A percentile compares a stretch with the other conserved stretches of the same genome.
These are phyloP conservation scores for Phytophthora pini DNA, from an alignment of 352 stramenopile genomes.

Conservation along the genomic window DNA sequence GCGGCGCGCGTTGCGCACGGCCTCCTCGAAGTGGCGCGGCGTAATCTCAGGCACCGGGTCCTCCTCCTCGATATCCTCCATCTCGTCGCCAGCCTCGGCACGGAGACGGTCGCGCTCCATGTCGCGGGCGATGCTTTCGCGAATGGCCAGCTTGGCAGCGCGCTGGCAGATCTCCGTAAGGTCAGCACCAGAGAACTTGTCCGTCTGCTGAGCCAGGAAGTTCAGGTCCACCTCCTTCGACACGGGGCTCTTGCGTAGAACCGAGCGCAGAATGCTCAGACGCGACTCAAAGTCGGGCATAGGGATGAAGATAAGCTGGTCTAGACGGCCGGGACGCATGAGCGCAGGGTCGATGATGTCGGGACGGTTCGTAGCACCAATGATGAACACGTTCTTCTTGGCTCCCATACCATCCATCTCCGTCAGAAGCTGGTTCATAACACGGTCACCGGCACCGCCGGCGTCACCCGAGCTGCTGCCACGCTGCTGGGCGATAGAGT, in stretches of 20 bases:
- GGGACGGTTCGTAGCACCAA: slow-evolving; percentile 98
- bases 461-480: slow-evolving; percentile 95
- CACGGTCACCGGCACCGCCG: slow-evolving; percentile 97
- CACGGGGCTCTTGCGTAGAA: slow-evolving; percentile 97
- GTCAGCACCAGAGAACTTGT: slow-evolving; percentile 99
- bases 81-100: slow-evolving; percentile 90
- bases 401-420: slow-evolving; percentile 99
- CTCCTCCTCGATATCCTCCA: slow-evolving; percentile 94
- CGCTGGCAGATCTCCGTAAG: slow-evolving; percentile 99
- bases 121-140: slow-evolving; percentile 98
- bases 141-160: slow-evolving; percentile 99
- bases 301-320: slow-evolving; percentile 97
- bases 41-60: slow-evolving; percentile 97
- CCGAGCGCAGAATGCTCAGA: slow-evolving; percentile 96
- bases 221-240: slow-evolving; percentile 98
- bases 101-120: slow-evolving; percentile 97
- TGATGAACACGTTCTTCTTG: slow-evolving; percentile 99
- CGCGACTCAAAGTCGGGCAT: slow-evolving; percentile 98
- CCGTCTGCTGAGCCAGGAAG: slow-evolving; percentile 96
- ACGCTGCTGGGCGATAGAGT: slow-evolving; percentile 98
- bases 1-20: slow-evolving; percentile 96
- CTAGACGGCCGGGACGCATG: slow-evolving; percentile 98
- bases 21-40: slow-evolving; percentile 97
- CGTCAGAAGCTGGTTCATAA: slow-evolving; percentile 99
- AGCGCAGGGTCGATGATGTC: slow-evolving; percentile 99